Conservation (phyloP, 495 filamentous ascomycete species). For the Penicillium pulvis region DNA sequence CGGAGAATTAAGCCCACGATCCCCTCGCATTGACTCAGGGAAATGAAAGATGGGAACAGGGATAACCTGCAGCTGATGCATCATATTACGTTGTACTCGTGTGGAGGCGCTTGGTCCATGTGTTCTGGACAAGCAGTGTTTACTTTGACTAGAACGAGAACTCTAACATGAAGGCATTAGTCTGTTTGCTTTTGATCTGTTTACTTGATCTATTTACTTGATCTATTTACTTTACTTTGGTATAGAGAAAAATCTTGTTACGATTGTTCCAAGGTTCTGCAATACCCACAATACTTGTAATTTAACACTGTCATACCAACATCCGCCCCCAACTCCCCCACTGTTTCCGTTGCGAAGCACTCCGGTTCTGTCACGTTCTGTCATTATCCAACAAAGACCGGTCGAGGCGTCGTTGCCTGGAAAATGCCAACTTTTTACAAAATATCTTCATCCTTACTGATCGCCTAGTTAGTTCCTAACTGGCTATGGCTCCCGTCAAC, state of each 20-base stretch:
- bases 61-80: slow-evolving; percentile 20
- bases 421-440: slow-evolving; percentile 7
- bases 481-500: slow-evolving; percentile 40
- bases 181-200: not conserved
- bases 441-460: not conserved
- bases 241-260: not conserved
- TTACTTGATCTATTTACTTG: not conserved
- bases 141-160: not conserved
- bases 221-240: not conserved
- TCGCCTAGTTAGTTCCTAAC: not conserved
- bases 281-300: slow-evolving; percentile 2
- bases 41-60: slow-evolving; percentile 23
- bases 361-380: slow-evolving; percentile 10
- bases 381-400: slow-evolving; percentile 16
- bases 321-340: not conserved
- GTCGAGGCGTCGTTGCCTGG: slow-evolving; percentile 6
- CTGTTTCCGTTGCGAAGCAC: not conserved
- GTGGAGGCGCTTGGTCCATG: slow-evolving; percentile 25
- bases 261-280: not conserved
- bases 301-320: not conserved
- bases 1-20: slow-evolving; percentile 32
- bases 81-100: slow-evolving; percentile 14
- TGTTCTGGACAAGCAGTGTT: slow-evolving; percentile 12
- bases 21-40: slow-evolving; percentile 25
- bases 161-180: not conserved